Conservation (phyloP, 1,284 basidiomycete genomes). For the Melampsora americana region DNA sequence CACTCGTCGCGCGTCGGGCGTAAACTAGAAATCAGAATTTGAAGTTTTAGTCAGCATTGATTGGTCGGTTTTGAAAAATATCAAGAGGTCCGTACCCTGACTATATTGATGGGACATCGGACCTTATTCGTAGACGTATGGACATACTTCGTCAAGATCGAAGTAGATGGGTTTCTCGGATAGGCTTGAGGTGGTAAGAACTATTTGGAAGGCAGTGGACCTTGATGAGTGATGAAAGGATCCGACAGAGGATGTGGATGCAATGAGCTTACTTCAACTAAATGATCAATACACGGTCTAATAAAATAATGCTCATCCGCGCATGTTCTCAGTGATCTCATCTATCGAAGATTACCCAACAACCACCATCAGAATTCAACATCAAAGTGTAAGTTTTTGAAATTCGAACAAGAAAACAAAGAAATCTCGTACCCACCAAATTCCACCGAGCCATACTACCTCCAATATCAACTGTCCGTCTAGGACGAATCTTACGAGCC, state of each 20-base stretch:
- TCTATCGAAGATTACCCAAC: conserved; percentile 2
- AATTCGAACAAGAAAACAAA: not conserved
- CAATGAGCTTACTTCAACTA: conserved; percentile 49
- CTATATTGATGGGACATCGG: conserved; percentile 90
- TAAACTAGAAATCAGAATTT: conserved; percentile 66
- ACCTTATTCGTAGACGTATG: conserved; percentile 99
- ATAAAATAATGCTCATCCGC: conserved; percentile 43
- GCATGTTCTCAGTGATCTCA: conserved; percentile 36
- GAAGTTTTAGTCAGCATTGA: not conserved
- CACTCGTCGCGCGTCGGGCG: conserved; percentile 85
- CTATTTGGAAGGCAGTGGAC: conserved; percentile 57
- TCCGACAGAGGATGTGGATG: conserved; percentile 3
- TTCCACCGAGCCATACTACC: conserved; percentile 36
- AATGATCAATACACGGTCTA: conserved; percentile 46
- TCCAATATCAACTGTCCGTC: conserved; percentile 40
- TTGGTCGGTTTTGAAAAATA: too few species aligned
- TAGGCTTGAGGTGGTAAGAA: conserved; percentile 88
- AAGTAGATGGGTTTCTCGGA: conserved; percentile 79
- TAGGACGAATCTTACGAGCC: conserved; percentile 40
- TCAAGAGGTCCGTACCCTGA: conserved; percentile 64
- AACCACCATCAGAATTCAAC: not conserved
- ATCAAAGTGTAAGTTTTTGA: not conserved
- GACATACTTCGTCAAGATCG: conserved; percentile 88
- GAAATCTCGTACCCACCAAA: conserved; percentile 9
- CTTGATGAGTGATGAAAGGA: conserved; percentile 36